Evolutionary conservation across 176 grass and related monocot genomes (phyloP), one percentile per base, ranked within the genome.

Genomic region (Carex kokanica): DNA sequence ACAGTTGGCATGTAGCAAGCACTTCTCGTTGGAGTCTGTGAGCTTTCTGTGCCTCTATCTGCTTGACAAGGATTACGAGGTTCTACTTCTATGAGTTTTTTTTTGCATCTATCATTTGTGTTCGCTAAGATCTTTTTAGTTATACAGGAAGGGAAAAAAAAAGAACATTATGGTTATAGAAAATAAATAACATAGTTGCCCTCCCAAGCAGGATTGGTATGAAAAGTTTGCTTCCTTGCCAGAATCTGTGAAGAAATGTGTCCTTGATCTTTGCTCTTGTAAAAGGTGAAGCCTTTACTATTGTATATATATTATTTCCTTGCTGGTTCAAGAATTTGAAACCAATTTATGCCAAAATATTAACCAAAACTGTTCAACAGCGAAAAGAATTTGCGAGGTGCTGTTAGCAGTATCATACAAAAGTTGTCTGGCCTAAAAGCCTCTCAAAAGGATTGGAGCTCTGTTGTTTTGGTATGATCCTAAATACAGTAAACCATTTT

Each of bases 1-100:
- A 59, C 84, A 97, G 90, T 88, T 98, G 90, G 95, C 92, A 59
- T 98, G 95, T 81, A 86, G 87, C 86, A 91, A 94, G 81, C 95
- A 98, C 84, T 94, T 98, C 82, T 93, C 85, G 5, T 25, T 87
- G 66, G 95, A 94, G 85, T 85, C 92, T 87, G 58, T 91, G 83
- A 98, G 95, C 74, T 98, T 94, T 92, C 83, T 98, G 66, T 91
- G 84, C 79, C 74, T 90, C 70, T 86, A 83, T 88, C 88, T 91
- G 59, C 84, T 88, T 85, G 87, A 94, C 80, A 81, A 85, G 84
- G 71, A 98, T 87, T 84, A 43, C 82, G 83, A 93, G 92, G 94
- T 97, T 82, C 72, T 25, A 23, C 21, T 78, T 90, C 69, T 74
- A 54, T 85, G 20, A 17, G 16, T 80, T 62, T 63, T 31, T 0